Percentiles rank a stretch among this genome's conserved stretches.
Conservation (phyloP, 177 flowering plant genomes). For the Vitis hybrid region DNA sequence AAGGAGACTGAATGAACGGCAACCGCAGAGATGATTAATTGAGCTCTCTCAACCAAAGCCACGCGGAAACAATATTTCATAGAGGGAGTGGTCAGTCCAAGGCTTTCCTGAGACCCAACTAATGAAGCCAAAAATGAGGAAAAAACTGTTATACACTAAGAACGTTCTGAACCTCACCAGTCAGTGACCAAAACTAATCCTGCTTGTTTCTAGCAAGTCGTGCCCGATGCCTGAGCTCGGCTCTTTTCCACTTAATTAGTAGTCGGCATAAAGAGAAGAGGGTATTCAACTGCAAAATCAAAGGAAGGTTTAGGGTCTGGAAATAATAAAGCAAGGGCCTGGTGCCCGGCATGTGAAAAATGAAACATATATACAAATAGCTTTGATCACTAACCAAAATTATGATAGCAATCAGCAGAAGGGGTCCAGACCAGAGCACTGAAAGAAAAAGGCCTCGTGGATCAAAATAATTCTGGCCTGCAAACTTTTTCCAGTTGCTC, state of each 20-base stretch:
- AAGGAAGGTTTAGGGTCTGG: neutral
- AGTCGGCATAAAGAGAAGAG: slow-evolving; percentile 68
- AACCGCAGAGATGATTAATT: too few relatives aligned
- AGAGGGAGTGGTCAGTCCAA: too few relatives aligned
- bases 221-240: slow-evolving; percentile 87
- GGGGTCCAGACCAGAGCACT: slow-evolving; percentile 94
- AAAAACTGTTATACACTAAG: too few relatives aligned
- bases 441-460: slow-evolving; percentile 77
- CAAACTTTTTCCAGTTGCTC: slow-evolving; percentile 78
- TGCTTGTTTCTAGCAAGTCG: slow-evolving; percentile 63
- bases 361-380: neutral
- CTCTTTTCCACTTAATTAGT: slow-evolving; percentile 84
- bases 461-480: slow-evolving; percentile 87
- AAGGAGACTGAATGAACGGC: too few relatives aligned
- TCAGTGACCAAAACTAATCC: slow-evolving; percentile 35
- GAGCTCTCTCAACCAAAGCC: too few relatives aligned
- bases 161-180: too few relatives aligned
- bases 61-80: too few relatives aligned
- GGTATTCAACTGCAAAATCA: slow-evolving; percentile 67
- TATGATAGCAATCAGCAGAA: slow-evolving; percentile 65
- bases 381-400: slow-evolving; percentile 65
- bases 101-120: too few relatives aligned
- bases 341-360: neutral
- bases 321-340: neutral
- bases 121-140: too few relatives aligned